Percentiles rank a stretch among this genome's conserved stretches.
These are phyloP conservation scores for Chaetothyriales sp. DNA, from an alignment of 2,329 filamentous ascomycete genomes.

Conservation along the genomic window DNA sequence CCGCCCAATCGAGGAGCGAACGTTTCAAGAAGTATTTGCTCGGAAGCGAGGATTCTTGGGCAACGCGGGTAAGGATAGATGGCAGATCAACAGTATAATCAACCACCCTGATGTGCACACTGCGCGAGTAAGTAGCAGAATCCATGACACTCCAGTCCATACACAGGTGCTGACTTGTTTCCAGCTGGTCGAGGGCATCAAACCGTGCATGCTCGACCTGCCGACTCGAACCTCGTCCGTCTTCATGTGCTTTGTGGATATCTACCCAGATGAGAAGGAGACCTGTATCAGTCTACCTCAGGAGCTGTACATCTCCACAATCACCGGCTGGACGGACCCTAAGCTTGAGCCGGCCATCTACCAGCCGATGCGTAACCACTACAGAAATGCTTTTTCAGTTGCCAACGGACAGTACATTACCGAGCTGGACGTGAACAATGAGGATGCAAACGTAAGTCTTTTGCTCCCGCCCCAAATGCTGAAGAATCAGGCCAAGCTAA, in stretches of 20 bases:
- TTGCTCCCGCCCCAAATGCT: background rate
- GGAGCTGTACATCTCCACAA: slow-evolving; percentile 1
- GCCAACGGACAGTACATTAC: slow-evolving; percentile 1
- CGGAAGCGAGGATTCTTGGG: too few species aligned
- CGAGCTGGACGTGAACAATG: slow-evolving; percentile 1
- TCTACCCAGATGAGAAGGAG: slow-evolving; percentile 1
- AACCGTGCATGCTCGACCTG: background rate
- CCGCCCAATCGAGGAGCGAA: too few species aligned
- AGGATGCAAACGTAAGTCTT: slow-evolving; percentile 2
- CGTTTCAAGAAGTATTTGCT: too few species aligned
- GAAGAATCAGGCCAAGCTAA: background rate
- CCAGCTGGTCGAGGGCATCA: background rate
- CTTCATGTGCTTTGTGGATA: slow-evolving; percentile 1
- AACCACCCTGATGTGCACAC: too few species aligned
- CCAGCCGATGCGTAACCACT: slow-evolving; percentile 1
- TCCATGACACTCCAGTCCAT: too few species aligned
- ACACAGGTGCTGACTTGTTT: background rate
- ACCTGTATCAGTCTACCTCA: background rate
- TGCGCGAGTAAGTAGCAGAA: too few species aligned
- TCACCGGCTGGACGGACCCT: slow-evolving; percentile 2
- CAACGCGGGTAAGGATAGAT: too few species aligned
- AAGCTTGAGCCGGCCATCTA: slow-evolving; percentile 1
- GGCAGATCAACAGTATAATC: too few species aligned
- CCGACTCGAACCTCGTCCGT: slow-evolving; percentile 1
- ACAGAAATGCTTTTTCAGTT: background rate